phyloP scores from a whole-genome alignment of 345 rosid species.

The Eucalyptus sp. region DNA sequence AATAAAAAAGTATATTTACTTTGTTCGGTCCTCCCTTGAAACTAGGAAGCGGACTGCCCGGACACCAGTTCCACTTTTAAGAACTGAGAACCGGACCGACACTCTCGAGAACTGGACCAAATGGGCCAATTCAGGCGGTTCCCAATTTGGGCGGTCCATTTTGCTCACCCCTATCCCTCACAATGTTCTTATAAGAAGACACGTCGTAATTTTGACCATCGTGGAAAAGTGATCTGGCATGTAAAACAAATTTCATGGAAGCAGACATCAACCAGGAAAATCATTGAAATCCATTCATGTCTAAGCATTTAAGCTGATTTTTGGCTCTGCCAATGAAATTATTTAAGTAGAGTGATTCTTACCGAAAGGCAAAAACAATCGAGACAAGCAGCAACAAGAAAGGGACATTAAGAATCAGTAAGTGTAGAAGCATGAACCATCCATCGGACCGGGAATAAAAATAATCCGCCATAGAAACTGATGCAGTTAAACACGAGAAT shows the following conservation, averaged over 20 bases:
- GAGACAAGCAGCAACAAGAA: too few relatives aligned
- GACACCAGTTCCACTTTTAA: too few relatives aligned
- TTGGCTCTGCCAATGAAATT: neutral
- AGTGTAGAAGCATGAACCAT: neutral
- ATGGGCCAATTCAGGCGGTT: too few relatives aligned
- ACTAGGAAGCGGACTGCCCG: rapidly evolving
- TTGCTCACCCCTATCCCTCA: too few relatives aligned
- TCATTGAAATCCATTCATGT: neutral
- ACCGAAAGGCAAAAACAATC: neutral
- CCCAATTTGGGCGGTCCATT: rapidly evolving
- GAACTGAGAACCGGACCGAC: rapidly evolving
- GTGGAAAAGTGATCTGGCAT: neutral
- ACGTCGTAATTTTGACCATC: rapidly evolving
- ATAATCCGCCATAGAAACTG: neutral
- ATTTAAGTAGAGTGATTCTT: neutral
- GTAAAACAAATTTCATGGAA: neutral
- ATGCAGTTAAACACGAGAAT: neutral
- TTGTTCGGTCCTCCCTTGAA: rapidly evolving
- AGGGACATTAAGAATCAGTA: neutral
- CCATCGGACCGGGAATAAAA: neutral
- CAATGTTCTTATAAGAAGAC: too few relatives aligned
- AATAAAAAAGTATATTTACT: too few relatives aligned
- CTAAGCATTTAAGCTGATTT: neutral
- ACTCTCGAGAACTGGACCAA: too few relatives aligned
- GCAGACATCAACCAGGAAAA: neutral